Conservation (phyloP, 2,329 filamentous ascomycete genomes). For the Fulvia fulva region DNA sequence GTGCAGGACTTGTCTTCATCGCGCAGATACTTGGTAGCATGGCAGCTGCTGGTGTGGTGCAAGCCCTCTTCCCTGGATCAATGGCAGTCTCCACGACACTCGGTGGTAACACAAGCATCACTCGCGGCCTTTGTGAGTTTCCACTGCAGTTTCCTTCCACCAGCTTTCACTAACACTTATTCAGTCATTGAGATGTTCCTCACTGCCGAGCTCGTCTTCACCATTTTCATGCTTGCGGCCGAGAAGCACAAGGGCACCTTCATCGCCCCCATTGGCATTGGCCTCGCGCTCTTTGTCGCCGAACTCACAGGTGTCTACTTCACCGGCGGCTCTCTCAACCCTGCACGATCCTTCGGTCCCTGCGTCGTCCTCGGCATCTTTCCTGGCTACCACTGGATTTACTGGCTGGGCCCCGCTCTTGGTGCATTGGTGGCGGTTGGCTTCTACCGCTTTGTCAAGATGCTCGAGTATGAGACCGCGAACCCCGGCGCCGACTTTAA, state of each 20-base stretch:
- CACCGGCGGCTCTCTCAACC: slow-evolving; percentile 41
- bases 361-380: slow-evolving; percentile 43
- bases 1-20: slow-evolving; percentile 42
- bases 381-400: slow-evolving; percentile 48
- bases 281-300: slow-evolving; percentile 45
- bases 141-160: slow-evolving; percentile 7
- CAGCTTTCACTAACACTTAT: slow-evolving; percentile 4
- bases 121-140: slow-evolving; percentile 39
- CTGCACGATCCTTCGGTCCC: slow-evolving; percentile 48
- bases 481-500: slow-evolving; percentile 48
- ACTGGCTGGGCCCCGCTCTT: slow-evolving; percentile 48
- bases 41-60: slow-evolving; percentile 43
- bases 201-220: slow-evolving; percentile 48
- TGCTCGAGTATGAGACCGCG: slow-evolving; percentile 49
- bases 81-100: slow-evolving; percentile 46
- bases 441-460: slow-evolving; percentile 49
- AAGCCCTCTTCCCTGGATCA: slow-evolving; percentile 43
- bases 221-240: slow-evolving; percentile 45
- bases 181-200: slow-evolving; percentile 48
- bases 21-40: slow-evolving; percentile 46
- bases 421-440: slow-evolving; percentile 44
- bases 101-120: slow-evolving; percentile 40
- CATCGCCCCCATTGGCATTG: slow-evolving; percentile 37
- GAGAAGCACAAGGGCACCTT: slow-evolving; percentile 43
- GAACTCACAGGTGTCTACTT: slow-evolving; percentile 46